These are phyloP conservation scores for Thelonectria olida DNA, from an alignment of 2,329 filamentous ascomycete species.

Conservation along the genomic window DNA sequence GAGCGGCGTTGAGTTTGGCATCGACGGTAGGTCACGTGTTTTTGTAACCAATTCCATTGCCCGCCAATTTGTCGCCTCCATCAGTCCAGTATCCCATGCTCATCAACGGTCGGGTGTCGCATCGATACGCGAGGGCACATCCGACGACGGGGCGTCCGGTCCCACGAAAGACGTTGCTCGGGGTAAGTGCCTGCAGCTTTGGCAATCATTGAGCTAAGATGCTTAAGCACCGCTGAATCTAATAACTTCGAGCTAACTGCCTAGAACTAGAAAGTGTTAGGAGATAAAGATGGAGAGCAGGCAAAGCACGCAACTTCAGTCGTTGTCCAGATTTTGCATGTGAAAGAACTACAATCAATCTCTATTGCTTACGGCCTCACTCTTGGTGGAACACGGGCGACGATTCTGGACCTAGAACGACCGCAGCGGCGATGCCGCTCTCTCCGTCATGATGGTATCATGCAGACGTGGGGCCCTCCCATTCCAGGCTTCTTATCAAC, in stretches of 20 bases:
- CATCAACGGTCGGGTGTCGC: slow-evolving; percentile 13
- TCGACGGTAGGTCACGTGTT: slow-evolving; percentile 15
- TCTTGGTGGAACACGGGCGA: background rate
- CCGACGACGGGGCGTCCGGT: background rate
- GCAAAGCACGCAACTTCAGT: background rate
- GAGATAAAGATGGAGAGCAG: background rate
- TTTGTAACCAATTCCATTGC: background rate
- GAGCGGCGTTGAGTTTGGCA: slow-evolving; percentile 10
- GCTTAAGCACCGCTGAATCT: too few species aligned
- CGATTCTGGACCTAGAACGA: background rate
- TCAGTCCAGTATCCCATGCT: background rate
- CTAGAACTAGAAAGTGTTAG: too few species aligned
- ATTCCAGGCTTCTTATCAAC: background rate
- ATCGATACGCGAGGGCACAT: slow-evolving; percentile 17
- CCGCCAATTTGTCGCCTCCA: background rate
- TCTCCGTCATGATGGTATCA: slow-evolving; percentile 14
- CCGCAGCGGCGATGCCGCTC: too few species aligned
- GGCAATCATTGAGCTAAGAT: background rate
- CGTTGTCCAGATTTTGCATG: background rate
- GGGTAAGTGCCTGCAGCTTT: background rate
- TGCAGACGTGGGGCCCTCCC: background rate
- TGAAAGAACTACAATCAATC: background rate
- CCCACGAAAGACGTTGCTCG: background rate
- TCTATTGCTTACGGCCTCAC: background rate
- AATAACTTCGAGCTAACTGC: too few species aligned